Percentiles rank a stretch among this genome's conserved stretches.
phyloP scores from a whole-genome alignment of 805 yeast species.

The Metschnikowia borealis region DNA sequence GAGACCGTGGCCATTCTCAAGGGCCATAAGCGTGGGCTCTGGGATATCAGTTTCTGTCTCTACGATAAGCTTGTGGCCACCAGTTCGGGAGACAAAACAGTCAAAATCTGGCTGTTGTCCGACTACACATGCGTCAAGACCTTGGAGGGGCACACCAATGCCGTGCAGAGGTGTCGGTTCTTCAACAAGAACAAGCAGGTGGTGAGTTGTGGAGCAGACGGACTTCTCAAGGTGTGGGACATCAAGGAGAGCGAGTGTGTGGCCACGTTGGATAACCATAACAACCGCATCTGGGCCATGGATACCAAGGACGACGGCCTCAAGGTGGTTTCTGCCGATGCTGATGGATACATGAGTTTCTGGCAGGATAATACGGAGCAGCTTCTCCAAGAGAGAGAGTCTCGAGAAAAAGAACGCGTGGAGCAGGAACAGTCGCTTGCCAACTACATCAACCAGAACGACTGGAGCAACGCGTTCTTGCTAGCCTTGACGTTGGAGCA shows the following conservation, averaged over 20 bases:
- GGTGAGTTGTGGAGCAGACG: conserved; percentile 88
- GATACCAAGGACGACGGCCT: conserved; percentile 63
- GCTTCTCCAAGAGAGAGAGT: conserved; percentile 46
- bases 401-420: conserved; percentile 51
- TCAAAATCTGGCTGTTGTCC: conserved; percentile 81
- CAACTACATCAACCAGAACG: conserved; percentile 64
- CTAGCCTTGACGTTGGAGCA: conserved; percentile 84
- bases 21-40: conserved; percentile 92
- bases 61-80: conserved; percentile 76
- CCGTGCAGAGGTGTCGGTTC: conserved; percentile 79
- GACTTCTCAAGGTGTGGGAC: conserved; percentile 90
- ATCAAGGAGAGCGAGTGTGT: conserved; percentile 60
- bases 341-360: conserved; percentile 84
- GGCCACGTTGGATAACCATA: conserved; percentile 85
- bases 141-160: conserved; percentile 90
- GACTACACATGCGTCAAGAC: conserved; percentile 76
- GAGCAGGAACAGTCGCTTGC: conserved; percentile 87
- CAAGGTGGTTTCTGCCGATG: conserved; percentile 81
- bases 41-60: conserved; percentile 83
- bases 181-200: conserved; percentile 64
- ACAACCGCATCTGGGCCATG: conserved; percentile 91
- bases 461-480: conserved; percentile 86
- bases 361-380: conserved; percentile 90
- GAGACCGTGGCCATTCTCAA: conserved; percentile 79
- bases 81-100: conserved; percentile 89